phyloP scores from a whole-genome alignment of 2,329 filamentous ascomycete species.

The Colletotrichum agaves region DNA sequence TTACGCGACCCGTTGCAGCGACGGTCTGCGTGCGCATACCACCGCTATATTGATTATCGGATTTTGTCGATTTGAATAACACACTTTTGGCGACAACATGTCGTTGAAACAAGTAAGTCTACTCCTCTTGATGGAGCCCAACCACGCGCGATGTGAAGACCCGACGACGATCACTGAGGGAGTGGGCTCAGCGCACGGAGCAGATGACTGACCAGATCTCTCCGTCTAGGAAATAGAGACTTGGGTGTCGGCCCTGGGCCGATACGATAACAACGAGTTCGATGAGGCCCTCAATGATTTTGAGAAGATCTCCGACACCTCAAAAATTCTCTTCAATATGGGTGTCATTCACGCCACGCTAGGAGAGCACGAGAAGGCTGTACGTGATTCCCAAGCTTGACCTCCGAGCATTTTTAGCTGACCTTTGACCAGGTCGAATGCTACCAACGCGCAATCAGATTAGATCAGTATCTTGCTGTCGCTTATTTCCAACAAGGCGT shows the following conservation, averaged over 20 bases:
- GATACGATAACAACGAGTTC: constrained; percentile 98
- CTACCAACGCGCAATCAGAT: constrained; percentile 89
- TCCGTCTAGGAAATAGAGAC: constrained; percentile 90
- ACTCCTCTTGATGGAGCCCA: background rate
- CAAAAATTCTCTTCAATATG: constrained; percentile 98
- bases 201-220: constrained; percentile 11
- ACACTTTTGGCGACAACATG: constrained; percentile 52
- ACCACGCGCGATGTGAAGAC: background rate
- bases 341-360: constrained; percentile 97
- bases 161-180: constrained; percentile 2
- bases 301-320: constrained; percentile 89
- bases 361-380: constrained; percentile 94
- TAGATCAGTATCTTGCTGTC: constrained; percentile 96
- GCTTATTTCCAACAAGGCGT: constrained; percentile 99
- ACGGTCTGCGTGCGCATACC: constrained; percentile 27
- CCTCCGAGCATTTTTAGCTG: constrained; percentile 24
- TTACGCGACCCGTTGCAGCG: constrained; percentile 24
- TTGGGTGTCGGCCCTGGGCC: constrained; percentile 90
- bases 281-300: constrained; percentile 88
- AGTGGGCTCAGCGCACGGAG: background rate
- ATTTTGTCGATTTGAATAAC: background rate
- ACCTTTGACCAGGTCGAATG: constrained; percentile 78
- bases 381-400: constrained; percentile 59
- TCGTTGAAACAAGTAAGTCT: constrained; percentile 68
- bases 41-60: background rate